phyloP scores from a whole-genome alignment of 2,329 filamentous ascomycete genomes.

The Mycosphaerella sp. region DNA sequence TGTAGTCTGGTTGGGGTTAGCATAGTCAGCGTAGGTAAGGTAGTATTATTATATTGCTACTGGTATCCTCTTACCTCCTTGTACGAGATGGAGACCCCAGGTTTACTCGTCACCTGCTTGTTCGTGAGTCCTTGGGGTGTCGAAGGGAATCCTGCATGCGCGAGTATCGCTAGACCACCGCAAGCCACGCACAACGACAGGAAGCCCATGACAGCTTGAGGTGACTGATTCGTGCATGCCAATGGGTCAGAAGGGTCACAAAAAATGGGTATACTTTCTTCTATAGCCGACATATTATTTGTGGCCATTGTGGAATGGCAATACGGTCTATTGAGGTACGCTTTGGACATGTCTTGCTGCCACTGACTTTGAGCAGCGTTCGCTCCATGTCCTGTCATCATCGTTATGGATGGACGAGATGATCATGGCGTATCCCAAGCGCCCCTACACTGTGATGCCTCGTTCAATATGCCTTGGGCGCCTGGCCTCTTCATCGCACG shows the following conservation, averaged over 20 bases:
- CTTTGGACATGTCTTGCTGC: neutral
- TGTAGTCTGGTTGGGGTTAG: slow-evolving; percentile 17
- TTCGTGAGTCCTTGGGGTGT: slow-evolving; percentile 10
- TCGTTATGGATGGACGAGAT: too few species aligned
- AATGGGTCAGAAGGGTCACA: too few species aligned
- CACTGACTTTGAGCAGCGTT: neutral
- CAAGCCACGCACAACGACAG: neutral
- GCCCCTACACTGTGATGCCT: too few species aligned
- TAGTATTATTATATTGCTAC: too few species aligned
- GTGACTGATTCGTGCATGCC: neutral
- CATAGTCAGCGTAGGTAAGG: neutral
- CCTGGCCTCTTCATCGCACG: neutral
- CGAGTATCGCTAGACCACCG: slow-evolving; percentile 5
- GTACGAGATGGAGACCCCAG: slow-evolving; percentile 24
- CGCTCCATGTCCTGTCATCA: too few species aligned
- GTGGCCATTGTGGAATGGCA: neutral
- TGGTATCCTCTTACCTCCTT: slow-evolving; percentile 12
- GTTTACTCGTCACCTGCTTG: slow-evolving; percentile 9
- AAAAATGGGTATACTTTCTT: too few species aligned
- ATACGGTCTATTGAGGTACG: neutral
- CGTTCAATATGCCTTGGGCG: too few species aligned
- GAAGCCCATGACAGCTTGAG: neutral
- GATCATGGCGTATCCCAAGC: too few species aligned
- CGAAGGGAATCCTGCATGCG: slow-evolving; percentile 16
- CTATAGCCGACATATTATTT: too few species aligned